Base-by-base conservation (phyloP, 2,329 filamentous ascomycete genomes). In the Botrytis tulipae region DNA sequence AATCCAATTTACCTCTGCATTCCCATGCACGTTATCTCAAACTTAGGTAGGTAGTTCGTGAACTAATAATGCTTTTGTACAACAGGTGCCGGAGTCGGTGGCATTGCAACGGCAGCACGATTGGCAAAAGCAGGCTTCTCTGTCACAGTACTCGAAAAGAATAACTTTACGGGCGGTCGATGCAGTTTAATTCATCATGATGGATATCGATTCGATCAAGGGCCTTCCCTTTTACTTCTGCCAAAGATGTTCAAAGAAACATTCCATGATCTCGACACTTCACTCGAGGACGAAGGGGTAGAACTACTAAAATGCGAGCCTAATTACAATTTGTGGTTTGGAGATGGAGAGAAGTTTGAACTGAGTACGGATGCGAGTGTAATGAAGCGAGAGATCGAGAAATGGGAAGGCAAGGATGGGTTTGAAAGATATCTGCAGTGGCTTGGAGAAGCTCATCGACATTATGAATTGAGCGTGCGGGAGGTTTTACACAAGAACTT, bases 101-200 rank as follows among this genome's bases (percentile, higher is more conserved):
- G 92, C 74, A 88, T 93, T 60, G 87, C 90, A n/a, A 89, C 89
- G 2, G 90, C 92, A 73, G 91, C 92, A 3, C 88, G 92, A 63
- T 87, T 94, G 18, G 90, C 91, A 68, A 91, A 90, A 79, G 87
- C 91, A 2, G 92, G 92, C 57, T 90, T 91, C 80, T 81, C 86
- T 48, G 92, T 94, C n/a, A 93, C 91, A 0, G 90, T 94, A 2
- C 83, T 94, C n/a, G 92, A 94, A 82, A 93, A 93, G 84, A 93
- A 94, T 79, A 83, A 84, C 73, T 92, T 92, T 80, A 90, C 89
- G 0, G 92, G 92, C 63, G 92, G 92, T 6, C 85, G 92, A 72
- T 94, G 91, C 82, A 91, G 88, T 62, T 82, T 93, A 40, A 86
- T 93, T 54, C 83, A 87, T 70, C 83, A 87, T 74, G 83, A 87